Conservation (phyloP, 225 moss, liverwort and hornwort species). For the Climacium dendroides region DNA sequence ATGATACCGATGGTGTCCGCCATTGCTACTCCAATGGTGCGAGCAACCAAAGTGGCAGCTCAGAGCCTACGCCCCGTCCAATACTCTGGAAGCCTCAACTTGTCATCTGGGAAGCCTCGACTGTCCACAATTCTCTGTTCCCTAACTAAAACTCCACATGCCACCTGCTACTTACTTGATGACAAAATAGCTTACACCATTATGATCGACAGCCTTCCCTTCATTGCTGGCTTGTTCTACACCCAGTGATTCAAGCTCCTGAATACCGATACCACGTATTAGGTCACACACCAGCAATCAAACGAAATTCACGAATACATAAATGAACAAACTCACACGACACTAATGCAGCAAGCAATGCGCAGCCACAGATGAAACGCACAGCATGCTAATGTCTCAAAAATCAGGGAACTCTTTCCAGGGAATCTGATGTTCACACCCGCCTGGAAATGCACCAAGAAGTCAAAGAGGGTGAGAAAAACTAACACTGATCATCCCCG, state of each 20-base stretch:
- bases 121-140: background rate
- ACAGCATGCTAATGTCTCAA: background rate
- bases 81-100: conserved; percentile 2
- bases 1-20: conserved; percentile 65
- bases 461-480: background rate
- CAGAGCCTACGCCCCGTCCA: conserved; percentile 10
- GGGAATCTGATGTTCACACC: background rate
- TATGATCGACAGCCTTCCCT: background rate
- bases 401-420: background rate
- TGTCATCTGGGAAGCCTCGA: conserved; percentile 7
- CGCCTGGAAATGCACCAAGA: background rate
- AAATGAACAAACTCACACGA: background rate
- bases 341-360: background rate
- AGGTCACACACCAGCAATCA: background rate
- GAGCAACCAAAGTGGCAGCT: conserved; percentile 26
- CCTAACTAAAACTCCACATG: background rate
- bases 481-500: background rate
- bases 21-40: conserved; percentile 39
- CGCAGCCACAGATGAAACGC: background rate
- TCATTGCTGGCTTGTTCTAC: background rate
- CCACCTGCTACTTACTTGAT: background rate
- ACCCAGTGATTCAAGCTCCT: conserved; percentile 1
- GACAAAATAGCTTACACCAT: background rate
- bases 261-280: background rate
- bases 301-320: background rate